Evolutionary conservation across 345 rosid genomes (phyloP).

Genomic region (Viola odorata): DNA sequence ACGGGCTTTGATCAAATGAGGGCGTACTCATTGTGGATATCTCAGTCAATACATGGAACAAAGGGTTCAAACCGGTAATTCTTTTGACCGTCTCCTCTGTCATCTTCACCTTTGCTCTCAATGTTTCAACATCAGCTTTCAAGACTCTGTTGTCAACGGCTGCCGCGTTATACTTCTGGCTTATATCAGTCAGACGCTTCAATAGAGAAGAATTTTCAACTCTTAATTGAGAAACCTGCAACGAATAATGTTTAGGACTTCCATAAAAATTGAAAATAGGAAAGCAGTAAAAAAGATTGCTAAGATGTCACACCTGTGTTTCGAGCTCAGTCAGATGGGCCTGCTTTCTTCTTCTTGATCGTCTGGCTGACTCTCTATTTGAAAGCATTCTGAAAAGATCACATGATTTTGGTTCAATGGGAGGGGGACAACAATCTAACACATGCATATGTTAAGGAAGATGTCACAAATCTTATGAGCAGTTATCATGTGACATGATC

Average conservation of each 20-base stretch:
- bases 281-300: neutral
- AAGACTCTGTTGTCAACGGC: slow-evolving; percentile 30
- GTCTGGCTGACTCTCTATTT: slow-evolving; percentile 30
- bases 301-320: slow-evolving; percentile 20
- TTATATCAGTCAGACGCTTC: slow-evolving; percentile 19
- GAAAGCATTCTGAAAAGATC: slow-evolving; percentile 25
- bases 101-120: slow-evolving; percentile 28
- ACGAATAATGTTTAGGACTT: neutral
- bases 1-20: slow-evolving; percentile 41
- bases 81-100: slow-evolving; percentile 28
- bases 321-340: slow-evolving; percentile 29
- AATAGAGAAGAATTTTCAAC: slow-evolving; percentile 25
- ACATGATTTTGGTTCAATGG: slow-evolving; percentile 10
- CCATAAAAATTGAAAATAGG: slow-evolving; percentile 3
- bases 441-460: neutral
- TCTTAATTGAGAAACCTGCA: slow-evolving; percentile 24
- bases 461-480: too few species aligned
- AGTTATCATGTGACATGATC: too few species aligned
- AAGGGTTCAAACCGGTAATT: slow-evolving; percentile 17
- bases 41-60: slow-evolving; percentile 40
- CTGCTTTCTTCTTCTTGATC: slow-evolving; percentile 34
- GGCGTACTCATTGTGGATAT: slow-evolving; percentile 36
- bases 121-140: slow-evolving; percentile 27
- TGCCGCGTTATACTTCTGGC: slow-evolving; percentile 25
- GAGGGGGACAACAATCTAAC: neutral